A percentile compares a stretch with the other conserved stretches of the same genome.
phyloP scores from a whole-genome alignment of 768 basidiomycete species.

The Tylopilus vinaceipallidus region DNA sequence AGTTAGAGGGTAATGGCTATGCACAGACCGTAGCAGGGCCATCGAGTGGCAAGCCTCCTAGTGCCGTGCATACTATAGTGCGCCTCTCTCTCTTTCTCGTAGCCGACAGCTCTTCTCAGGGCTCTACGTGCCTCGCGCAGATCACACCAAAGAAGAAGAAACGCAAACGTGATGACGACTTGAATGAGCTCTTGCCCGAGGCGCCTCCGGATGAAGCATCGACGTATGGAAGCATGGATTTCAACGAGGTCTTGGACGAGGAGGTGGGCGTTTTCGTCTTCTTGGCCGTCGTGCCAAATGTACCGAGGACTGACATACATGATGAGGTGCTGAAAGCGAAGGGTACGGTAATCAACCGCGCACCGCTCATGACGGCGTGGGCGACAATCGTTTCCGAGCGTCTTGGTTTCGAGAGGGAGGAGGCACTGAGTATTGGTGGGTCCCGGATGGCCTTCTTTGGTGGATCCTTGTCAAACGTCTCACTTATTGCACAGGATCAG shows the following conservation, averaged over 20 bases:
- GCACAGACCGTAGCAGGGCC: slow-evolving; percentile 2
- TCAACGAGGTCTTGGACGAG: slow-evolving; percentile 72
- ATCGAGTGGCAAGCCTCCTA: slow-evolving; percentile 12
- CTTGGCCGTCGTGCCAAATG: not conserved
- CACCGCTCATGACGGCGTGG: slow-evolving; percentile 96
- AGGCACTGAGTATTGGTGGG: slow-evolving; percentile 88
- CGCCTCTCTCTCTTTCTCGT: slow-evolving; percentile 4
- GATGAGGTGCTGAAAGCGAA: slow-evolving; percentile 58
- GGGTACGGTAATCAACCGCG: slow-evolving; percentile 76
- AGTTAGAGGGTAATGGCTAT: slow-evolving; percentile 14
- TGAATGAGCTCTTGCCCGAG: slow-evolving; percentile 60
- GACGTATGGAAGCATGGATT: slow-evolving; percentile 57
- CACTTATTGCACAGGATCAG: slow-evolving; percentile 59
- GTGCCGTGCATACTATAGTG: slow-evolving; percentile 34
- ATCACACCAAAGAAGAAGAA: slow-evolving; percentile 56
- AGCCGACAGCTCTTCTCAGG: not conserved
- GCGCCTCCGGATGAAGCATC: slow-evolving; percentile 50
- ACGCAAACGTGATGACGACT: slow-evolving; percentile 38
- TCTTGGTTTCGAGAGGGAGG: slow-evolving; percentile 82
- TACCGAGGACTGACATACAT: slow-evolving; percentile 4
- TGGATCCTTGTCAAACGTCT: not conserved
- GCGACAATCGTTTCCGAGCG: slow-evolving; percentile 81
- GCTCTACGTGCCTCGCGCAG: slow-evolving; percentile 25
- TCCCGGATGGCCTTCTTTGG: not conserved
- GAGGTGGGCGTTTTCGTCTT: slow-evolving; percentile 41